Percentiles rank a stretch among this genome's conserved stretches.
Conservation (phyloP, 2,329 filamentous ascomycete genomes). For the Pseudocercospora macadamiae region DNA sequence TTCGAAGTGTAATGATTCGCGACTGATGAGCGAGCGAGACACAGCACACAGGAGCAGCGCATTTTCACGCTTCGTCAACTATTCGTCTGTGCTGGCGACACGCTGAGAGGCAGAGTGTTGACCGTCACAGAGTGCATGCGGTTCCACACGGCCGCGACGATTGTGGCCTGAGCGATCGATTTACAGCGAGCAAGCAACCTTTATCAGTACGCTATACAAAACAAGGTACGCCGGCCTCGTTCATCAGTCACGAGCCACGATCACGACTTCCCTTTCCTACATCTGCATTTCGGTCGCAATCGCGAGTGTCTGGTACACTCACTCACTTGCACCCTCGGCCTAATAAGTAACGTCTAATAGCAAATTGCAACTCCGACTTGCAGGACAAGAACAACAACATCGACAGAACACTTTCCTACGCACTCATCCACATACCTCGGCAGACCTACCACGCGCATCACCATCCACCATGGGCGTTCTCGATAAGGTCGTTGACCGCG, state of each 20-base stretch:
- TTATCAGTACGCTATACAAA: neutral
- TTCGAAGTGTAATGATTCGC: constrained; percentile 7
- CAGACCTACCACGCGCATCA: neutral
- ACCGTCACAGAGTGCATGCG: neutral
- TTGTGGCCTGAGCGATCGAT: constrained; percentile 3
- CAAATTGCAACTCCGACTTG: neutral
- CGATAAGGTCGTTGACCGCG: constrained; percentile 29
- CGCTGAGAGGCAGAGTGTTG: neutral
- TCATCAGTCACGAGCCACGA: constrained; percentile 1
- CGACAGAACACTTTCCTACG: neutral
- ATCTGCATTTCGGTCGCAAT: neutral
- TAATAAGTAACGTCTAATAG: neutral
- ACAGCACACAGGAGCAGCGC: neutral
- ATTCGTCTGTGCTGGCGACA: neutral
- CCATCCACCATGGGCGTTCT: constrained; percentile 30
- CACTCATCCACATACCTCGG: neutral
- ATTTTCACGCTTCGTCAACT: neutral
- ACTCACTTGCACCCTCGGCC: no score
- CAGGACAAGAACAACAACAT: constrained; percentile 1
- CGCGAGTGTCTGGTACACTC: constrained; percentile 21
- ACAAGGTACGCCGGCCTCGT: constrained; percentile 5
- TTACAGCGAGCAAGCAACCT: neutral
- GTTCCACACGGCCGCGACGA: constrained; percentile 3
- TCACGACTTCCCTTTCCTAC: neutral
- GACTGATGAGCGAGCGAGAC: no score